Evolutionary conservation across 768 basidiomycete species (phyloP).

Genomic region (Trametes cinnabarina): DNA sequence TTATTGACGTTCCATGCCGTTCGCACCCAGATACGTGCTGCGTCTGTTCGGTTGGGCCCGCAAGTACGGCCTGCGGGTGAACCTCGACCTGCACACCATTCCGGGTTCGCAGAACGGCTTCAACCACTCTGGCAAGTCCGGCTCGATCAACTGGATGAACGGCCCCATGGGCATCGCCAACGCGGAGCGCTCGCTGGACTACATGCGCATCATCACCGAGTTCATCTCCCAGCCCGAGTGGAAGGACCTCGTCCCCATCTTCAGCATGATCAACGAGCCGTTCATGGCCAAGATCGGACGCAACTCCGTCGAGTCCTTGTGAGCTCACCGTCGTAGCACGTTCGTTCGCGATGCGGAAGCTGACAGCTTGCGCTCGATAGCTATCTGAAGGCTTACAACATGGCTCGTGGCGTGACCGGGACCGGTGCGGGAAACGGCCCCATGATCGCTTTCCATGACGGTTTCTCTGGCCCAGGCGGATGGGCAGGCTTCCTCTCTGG

Average conservation of each 20-base stretch:
- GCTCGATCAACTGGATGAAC: constrained; percentile 58
- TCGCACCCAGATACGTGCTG: constrained; percentile 58
- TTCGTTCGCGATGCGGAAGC: constrained; percentile 3
- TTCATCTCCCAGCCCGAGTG: constrained; percentile 80
- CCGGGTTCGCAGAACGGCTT: constrained; percentile 79
- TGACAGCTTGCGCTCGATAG: constrained; percentile 42
- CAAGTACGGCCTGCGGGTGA: constrained; percentile 86
- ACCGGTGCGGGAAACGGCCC: constrained; percentile 61
- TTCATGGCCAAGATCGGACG: constrained; percentile 51
- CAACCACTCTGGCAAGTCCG: constrained; percentile 60
- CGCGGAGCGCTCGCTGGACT: constrained; percentile 73
- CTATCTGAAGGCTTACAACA: constrained; percentile 56
- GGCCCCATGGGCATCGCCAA: constrained; percentile 87
- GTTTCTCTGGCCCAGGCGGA: constrained; percentile 47
- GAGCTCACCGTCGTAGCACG: constrained; percentile 19
- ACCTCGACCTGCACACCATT: constrained; percentile 74
- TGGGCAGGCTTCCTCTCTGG: constrained; percentile 41
- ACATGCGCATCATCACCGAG: constrained; percentile 71
- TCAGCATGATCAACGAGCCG: constrained; percentile 68
- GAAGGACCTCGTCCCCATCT: constrained; percentile 56
- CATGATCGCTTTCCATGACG: constrained; percentile 52
- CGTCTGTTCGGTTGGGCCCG: constrained; percentile 77
- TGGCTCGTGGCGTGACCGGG: constrained; percentile 73
- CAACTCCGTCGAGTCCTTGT: constrained; percentile 59
- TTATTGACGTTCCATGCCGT: background rate